Evolutionary conservation across 208 protist genomes (phyloP), one percentile per base, ranked within the genome.

Genomic region (Cochliopodium minus): DNA sequence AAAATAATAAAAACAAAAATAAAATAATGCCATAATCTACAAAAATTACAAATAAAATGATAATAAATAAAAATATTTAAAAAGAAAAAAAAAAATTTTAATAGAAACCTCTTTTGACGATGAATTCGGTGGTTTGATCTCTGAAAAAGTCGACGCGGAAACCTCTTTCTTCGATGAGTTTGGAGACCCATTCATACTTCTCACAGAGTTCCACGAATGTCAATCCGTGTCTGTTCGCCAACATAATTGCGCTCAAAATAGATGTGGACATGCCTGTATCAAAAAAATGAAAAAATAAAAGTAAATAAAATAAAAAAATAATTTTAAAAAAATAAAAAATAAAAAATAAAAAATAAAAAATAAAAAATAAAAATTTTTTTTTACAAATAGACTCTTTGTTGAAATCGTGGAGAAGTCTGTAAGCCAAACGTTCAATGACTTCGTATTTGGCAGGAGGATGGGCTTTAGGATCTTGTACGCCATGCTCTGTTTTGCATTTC

Each of bases 251-350:
- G 0, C 78, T 67, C 11, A 88, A 67, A n/a, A 88, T 57, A 33
- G 76, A 65, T 9, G 77, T 70, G 1, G 83, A 72, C 6, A 79
- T 85, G 20, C 86, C 71, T 26, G 85, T 65, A 25, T 73, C 77
- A 62, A 77, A 77, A 33, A 68, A 57, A 66, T 86, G 69, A 49
- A 81, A 67, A 38, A 62, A 34, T 52, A 34, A n/a, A 17, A 57
- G 11, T 45, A 11, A 57, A 17, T 52, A 26, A 36, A n/a, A n/a
- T 43, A 17, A 17, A 43, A 17, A 43, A n/a, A n/a, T n/a, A n/a
- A 43, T n/a, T 43, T n/a, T n/a, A 43, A n/a, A 43, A 43, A n/a
- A n/a, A n/a, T 43, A n/a, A 43, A 43, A n/a, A n/a, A n/a, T 43
- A n/a, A n/a, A 43, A 43, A 17, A 43, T 17, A n/a, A n/a, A n/a